Conservation (phyloP, 1,284 basidiomycete species). For the Cutaneotrichosporon sp. region DNA sequence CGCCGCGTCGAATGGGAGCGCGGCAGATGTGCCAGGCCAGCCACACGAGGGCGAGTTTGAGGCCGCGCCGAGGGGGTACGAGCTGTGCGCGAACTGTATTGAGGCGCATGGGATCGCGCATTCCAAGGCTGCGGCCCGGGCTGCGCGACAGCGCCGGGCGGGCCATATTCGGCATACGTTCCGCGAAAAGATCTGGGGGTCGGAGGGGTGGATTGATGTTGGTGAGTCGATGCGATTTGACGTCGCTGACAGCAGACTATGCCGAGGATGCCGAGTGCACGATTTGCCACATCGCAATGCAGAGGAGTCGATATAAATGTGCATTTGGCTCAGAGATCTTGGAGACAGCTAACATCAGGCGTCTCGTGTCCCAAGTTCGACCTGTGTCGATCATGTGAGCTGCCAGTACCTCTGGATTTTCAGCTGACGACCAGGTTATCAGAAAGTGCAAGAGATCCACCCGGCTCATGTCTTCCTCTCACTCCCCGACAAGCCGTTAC, state of each 20-base stretch:
- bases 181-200: constrained; percentile 75
- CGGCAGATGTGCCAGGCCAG: too few relatives aligned
- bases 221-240: constrained; percentile 55
- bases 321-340: constrained; percentile 12
- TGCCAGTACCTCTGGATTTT: background rate
- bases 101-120: constrained; percentile 70
- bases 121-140: constrained; percentile 49
- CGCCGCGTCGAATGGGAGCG: constrained; percentile 17
- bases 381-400: constrained; percentile 71
- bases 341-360: constrained; percentile 27
- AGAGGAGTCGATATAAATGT: constrained; percentile 72
- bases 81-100: constrained; percentile 73
- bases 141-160: constrained; percentile 30
- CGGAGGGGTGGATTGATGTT: constrained; percentile 74
- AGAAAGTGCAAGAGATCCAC: constrained; percentile 74
- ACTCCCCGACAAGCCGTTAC: constrained; percentile 56
- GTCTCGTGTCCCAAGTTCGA: constrained; percentile 71
- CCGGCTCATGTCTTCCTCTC: constrained; percentile 77
- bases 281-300: constrained; percentile 63
- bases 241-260: constrained; percentile 37
- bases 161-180: constrained; percentile 71
- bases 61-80: constrained; percentile 58
- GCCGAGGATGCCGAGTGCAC: constrained; percentile 69
- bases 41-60: too few relatives aligned
- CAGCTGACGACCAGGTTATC: constrained; percentile 21